Percentiles rank a stretch among this genome's conserved stretches.
Conservation (phyloP, 2,329 filamentous ascomycete species). For the Apiospora koreana region DNA sequence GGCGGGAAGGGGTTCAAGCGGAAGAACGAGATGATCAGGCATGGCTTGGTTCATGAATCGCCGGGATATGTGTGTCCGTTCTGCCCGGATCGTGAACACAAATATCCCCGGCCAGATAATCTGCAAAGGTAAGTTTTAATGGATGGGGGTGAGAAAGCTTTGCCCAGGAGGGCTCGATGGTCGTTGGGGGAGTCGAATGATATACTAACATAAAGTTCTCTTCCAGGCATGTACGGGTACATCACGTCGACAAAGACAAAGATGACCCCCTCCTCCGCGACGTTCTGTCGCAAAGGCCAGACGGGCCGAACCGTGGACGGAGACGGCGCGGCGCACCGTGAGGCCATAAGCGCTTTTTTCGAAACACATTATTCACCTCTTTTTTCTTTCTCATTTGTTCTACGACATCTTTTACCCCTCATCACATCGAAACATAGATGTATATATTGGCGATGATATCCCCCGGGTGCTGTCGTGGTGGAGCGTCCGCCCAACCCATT, state of each 20-base stretch:
- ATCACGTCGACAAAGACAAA: conserved; percentile 87
- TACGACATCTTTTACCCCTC: neutral
- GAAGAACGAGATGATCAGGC: conserved; percentile 73
- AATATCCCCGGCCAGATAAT: conserved; percentile 94
- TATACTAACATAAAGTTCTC: neutral
- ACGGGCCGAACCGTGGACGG: conserved; percentile 80
- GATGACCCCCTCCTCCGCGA: conserved; percentile 81
- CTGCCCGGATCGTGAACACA: conserved; percentile 90
- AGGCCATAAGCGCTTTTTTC: conserved; percentile 1
- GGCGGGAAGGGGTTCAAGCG: conserved; percentile 70
- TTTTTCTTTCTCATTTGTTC: conserved; percentile 7
- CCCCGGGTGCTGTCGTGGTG: neutral
- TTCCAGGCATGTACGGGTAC: conserved; percentile 82
- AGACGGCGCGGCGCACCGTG: conserved; percentile 61
- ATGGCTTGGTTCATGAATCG: conserved; percentile 88
- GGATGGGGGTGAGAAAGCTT: too few relatives aligned
- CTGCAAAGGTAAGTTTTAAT: conserved; percentile 72
- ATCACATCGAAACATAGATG: conserved; percentile 8
- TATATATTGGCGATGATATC: conserved; percentile 7
- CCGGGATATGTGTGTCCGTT: conserved; percentile 97
- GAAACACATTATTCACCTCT: neutral
- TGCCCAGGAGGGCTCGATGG: too few relatives aligned
- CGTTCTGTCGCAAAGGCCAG: conserved; percentile 81
- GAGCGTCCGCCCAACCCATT: neutral
- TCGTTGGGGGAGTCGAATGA: too few relatives aligned